Evolutionary conservation across 2,329 filamentous ascomycete species (phyloP), one percentile per base, ranked within the genome.

Genomic region (Colletotrichum eremochloae): DNA sequence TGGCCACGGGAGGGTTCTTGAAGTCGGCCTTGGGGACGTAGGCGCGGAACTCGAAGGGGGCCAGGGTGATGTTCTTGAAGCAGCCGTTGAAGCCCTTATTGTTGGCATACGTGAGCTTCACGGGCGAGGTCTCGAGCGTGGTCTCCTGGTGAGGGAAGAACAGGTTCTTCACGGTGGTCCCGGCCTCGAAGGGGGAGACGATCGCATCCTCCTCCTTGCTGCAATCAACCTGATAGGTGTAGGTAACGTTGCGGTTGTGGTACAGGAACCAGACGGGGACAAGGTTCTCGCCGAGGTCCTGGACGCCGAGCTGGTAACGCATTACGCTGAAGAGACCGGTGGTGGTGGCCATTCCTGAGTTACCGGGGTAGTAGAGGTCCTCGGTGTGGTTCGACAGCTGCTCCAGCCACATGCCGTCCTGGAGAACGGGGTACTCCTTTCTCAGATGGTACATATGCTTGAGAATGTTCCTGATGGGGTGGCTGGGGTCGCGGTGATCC

Each of bases 381-480:
- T 71, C 56, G 5, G 88, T 90, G 75, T 88, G 83, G 58, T 88
- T 90, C 0, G 89, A 90, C 2, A 92, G 82, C 68, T 88, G 83
- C 69, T 86, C 81, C 40, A 92, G 76, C 65, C 83, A 84, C 75
- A 84, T 90, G 0, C 90, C 90, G 76, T 91, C 90, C 60, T 90
- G 90, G n/a, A 92, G 81, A 0, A 87, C 86, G 0, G 88, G 87
- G 63, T 85, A 91, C 40, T 87, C 79, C 33, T 85, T 77, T 67
- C 90, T 85, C 78, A 92, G 83, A 74, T 90, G 84, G 74, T 88
- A 90, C 86, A 91, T 90, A 60, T 86, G 82, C 78, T 90, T 91
- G 72, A 91, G 82, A 52, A 90, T 86, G 74, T 89, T 90, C 46
- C 89, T 85, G 52, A 92, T 80, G 3, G 89, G 89, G 75, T 90